Evolutionary conservation across 768 basidiomycete genomes (phyloP).

Genomic region (Tremella fuciformis): DNA sequence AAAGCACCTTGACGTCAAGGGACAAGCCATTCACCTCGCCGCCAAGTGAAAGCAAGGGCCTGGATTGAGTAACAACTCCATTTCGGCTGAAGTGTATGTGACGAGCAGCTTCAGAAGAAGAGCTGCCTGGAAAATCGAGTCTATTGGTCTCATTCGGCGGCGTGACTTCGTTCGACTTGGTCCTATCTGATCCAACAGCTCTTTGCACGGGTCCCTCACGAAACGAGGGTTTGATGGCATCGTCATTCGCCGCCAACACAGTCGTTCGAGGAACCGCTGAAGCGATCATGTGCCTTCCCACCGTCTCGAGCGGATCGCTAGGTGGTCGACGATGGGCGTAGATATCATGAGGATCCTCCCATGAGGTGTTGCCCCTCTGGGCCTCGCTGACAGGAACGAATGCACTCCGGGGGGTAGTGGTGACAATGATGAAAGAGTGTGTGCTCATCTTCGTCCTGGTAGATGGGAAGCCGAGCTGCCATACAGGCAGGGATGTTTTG

Average conservation of each 20-base stretch:
- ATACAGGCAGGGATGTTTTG: slow-evolving; percentile 34
- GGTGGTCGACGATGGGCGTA: neutral
- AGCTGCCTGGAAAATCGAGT: slow-evolving; percentile 14
- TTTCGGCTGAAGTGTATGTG: slow-evolving; percentile 34
- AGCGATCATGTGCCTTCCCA: neutral
- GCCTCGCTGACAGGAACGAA: neutral
- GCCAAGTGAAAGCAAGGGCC: neutral
- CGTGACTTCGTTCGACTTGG: neutral
- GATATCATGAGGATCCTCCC: neutral
- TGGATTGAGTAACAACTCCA: slow-evolving; percentile 26
- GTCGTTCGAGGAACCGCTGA: neutral
- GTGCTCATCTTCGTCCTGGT: slow-evolving; percentile 18
- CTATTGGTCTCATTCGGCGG: slow-evolving; percentile 26
- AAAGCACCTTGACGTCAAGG: slow-evolving; percentile 36
- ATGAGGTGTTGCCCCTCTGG: neutral
- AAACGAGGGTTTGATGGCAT: no score
- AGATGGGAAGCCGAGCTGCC: slow-evolving; percentile 2
- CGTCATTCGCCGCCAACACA: neutral
- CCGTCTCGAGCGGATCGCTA: neutral
- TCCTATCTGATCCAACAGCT: neutral
- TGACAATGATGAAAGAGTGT: slow-evolving; percentile 39
- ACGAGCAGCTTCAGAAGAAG: neutral
- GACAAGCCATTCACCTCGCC: slow-evolving; percentile 7
- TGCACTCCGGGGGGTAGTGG: slow-evolving; percentile 32
- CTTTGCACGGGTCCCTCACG: no score